Conservation (phyloP, 768 basidiomycete species). For the Lactarius indigo region DNA sequence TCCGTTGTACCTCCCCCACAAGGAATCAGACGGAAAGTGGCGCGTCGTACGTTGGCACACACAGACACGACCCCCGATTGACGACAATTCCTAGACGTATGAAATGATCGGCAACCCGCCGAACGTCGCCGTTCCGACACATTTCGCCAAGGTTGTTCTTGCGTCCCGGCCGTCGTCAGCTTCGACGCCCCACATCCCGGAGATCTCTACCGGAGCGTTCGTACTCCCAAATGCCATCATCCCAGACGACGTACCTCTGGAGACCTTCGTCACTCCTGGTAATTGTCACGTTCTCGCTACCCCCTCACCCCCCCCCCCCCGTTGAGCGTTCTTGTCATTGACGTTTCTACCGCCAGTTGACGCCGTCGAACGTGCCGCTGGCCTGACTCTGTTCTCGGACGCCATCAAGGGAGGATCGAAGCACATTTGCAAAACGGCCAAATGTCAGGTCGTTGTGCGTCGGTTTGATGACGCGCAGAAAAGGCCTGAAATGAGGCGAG, state of each 20-base stretch:
- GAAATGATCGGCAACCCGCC: slow-evolving; percentile 95
- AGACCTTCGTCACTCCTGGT: slow-evolving; percentile 83
- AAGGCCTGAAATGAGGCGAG: slow-evolving; percentile 48
- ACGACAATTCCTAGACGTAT: slow-evolving; percentile 65
- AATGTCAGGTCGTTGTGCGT: slow-evolving; percentile 84
- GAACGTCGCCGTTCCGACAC: slow-evolving; percentile 90
- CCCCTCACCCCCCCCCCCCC: too few species aligned
- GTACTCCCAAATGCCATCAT: slow-evolving; percentile 94
- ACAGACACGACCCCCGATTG: too few species aligned
- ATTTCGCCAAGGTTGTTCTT: slow-evolving; percentile 95
- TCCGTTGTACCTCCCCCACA: slow-evolving; percentile 89
- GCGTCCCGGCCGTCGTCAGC: slow-evolving; percentile 73
- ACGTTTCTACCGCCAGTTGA: slow-evolving; percentile 56
- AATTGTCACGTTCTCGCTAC: slow-evolving; percentile 27
- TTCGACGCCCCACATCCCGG: slow-evolving; percentile 61
- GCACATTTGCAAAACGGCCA: slow-evolving; percentile 84
- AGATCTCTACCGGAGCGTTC: slow-evolving; percentile 89
- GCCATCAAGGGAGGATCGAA: slow-evolving; percentile 69
- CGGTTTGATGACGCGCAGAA: slow-evolving; percentile 91
- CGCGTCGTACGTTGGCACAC: slow-evolving; percentile 65
- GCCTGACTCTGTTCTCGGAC: slow-evolving; percentile 83
- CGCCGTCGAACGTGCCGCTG: slow-evolving; percentile 85
- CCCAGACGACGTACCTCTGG: slow-evolving; percentile 75
- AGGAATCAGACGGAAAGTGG: slow-evolving; percentile 89
- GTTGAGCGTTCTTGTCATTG: slow-evolving; percentile 5